phyloP scores from a whole-genome alignment of 192 early-diverging fungal genomes.

The Coemansia sp. region DNA sequence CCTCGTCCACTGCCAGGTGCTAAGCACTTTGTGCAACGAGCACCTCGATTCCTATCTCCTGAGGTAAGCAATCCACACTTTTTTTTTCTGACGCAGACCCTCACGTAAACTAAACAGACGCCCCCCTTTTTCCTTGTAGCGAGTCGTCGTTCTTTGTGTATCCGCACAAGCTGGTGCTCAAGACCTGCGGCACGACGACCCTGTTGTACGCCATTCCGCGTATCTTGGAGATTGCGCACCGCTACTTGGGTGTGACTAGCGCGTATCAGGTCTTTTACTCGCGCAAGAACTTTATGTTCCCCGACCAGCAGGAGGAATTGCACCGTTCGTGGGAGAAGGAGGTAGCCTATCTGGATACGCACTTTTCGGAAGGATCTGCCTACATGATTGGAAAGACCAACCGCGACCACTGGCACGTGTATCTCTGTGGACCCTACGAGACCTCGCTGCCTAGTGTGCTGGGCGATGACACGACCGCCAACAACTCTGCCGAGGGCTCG shows the following conservation, averaged over 20 bases:
- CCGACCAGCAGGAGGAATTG: constrained; percentile 83
- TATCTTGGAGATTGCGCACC: constrained; percentile 81
- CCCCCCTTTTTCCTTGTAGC: constrained; percentile 40
- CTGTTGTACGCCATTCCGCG: constrained; percentile 85
- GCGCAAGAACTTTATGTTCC: constrained; percentile 96
- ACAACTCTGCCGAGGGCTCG: constrained; percentile 41
- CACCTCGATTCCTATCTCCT: constrained; percentile 90
- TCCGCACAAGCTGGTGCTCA: constrained; percentile 92
- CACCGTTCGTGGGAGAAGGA: constrained; percentile 94
- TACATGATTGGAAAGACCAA: constrained; percentile 95
- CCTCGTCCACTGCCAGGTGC: constrained; percentile 91
- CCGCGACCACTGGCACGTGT: constrained; percentile 96
- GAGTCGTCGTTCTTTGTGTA: constrained; percentile 99
- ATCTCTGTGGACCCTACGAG: constrained; percentile 74
- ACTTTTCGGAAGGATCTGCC: constrained; percentile 74
- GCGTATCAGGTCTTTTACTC: constrained; percentile 90
- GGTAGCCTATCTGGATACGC: constrained; percentile 70
- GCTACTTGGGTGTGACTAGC: constrained; percentile 58
- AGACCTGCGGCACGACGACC: constrained; percentile 98
- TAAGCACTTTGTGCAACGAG: constrained; percentile 83
- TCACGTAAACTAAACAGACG: background rate
- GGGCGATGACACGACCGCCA: constrained; percentile 21
- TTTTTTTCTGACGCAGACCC: background rate
- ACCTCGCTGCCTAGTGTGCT: background rate
- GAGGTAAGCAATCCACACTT: constrained; percentile 40